phyloP scores from a whole-genome alignment of 345 rosid genomes.

The Citrus hindsii region DNA sequence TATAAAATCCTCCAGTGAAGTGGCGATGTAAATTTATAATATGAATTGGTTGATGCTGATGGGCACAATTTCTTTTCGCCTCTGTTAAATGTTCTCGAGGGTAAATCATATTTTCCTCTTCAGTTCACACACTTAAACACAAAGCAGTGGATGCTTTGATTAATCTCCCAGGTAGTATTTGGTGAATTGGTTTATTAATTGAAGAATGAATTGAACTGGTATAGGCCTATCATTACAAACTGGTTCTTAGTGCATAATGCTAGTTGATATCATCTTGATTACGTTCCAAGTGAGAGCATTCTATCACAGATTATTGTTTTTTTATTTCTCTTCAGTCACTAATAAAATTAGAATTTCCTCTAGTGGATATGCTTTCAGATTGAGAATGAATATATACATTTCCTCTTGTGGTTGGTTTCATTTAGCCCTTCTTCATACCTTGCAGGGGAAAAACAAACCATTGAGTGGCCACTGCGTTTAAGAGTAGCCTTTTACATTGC shows the following conservation, averaged over 20 bases:
- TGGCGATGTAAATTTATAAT: not conserved
- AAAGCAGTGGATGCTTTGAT: not conserved
- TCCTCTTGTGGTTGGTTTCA: conserved; percentile 13
- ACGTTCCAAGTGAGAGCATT: not conserved
- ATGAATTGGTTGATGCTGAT: not conserved
- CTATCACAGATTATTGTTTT: not conserved
- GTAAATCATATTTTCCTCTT: not conserved
- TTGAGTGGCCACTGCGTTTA: conserved; percentile 94
- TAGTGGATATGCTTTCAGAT: not conserved
- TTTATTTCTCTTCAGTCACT: not conserved
- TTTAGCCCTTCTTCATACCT: conserved; percentile 19
- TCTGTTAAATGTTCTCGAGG: not conserved
- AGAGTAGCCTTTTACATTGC: conserved; percentile 88
- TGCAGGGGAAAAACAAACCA: conserved; percentile 94
- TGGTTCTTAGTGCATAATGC: not conserved
- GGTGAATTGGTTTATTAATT: not conserved
- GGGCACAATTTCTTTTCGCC: not conserved
- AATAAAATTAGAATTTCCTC: not conserved
- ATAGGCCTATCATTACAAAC: not conserved
- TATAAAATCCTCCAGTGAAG: not conserved
- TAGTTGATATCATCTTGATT: not conserved
- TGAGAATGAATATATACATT: not conserved
- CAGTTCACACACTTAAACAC: not conserved
- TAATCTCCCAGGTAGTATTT: not conserved
- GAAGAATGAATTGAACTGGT: not conserved